Evolutionary conservation across 2,329 filamentous ascomycete genomes (phyloP), one percentile per base, ranked within the genome.

Genomic region (Botrytis tulipae): DNA sequence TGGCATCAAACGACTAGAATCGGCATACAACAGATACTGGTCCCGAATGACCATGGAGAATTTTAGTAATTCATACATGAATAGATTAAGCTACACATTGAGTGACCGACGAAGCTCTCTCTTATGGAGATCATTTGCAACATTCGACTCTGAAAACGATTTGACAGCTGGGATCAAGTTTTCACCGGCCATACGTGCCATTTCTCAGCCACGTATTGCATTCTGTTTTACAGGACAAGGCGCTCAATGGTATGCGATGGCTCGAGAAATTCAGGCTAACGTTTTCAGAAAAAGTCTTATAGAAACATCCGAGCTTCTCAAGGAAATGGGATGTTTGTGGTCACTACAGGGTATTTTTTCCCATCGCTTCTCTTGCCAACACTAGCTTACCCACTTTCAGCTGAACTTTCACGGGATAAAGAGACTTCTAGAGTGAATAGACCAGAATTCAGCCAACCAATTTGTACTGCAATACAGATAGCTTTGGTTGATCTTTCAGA

Each of bases 401-500:
- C 59, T n/a, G 67, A 73, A 29, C 67, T 73, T 40, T 22, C 20
- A 12, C 44, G 35, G 35, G 29, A 62, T 20, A n/a, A 62, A 44
- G 22, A 70, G 2, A 59, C 44, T 8, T 71, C 67, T 10, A 70
- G 57, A 20, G 25, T 75, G 40, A 70, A 75, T 25, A 44, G 86
- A 75, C 48, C 73, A 6, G 61, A 71, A 12, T 67, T 73, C 32
- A 65, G 80, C 10, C 83, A 85, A 76, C 83, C 84, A 73, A 77
- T 83, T 80, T 84, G 82, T 74, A 85, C 84, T 0, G 83, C 84
- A 0, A 73, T 88, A 1, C 86, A 88, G 76, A 78, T 88, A 22
- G 71, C 82, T 1, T 77, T 87, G 2, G 82, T 84, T 0, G 80
- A 84, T 25, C 79, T 87, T 5, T 79, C 87, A 0, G 40, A 81